Conservation (phyloP, 2,329 filamentous ascomycete genomes). For the Lasiodiplodia sp. region DNA sequence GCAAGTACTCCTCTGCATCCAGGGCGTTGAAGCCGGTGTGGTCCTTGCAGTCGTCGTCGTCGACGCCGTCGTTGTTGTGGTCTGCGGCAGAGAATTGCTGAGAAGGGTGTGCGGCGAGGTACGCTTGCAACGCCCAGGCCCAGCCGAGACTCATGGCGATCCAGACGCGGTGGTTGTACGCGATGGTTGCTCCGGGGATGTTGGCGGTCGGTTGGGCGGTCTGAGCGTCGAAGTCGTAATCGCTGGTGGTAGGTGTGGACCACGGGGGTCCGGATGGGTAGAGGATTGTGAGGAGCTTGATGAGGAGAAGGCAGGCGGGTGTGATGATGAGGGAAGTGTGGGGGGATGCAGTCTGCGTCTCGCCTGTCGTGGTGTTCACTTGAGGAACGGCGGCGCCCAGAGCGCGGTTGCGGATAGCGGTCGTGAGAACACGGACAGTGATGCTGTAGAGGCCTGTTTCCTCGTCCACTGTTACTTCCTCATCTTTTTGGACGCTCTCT, state of each 20-base stretch:
- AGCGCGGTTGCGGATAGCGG: not conserved
- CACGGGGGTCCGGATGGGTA: not conserved
- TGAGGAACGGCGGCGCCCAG: not conserved
- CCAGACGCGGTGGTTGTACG: conserved; percentile 6
- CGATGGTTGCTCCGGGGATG: not conserved
- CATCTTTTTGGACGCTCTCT: not conserved
- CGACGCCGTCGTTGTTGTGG: not conserved
- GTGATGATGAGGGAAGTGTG: not conserved
- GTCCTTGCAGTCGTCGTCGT: not conserved
- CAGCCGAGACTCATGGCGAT: conserved; percentile 15
- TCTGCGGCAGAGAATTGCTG: not conserved
- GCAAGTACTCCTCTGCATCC: not conserved
- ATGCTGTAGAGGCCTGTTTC: conserved; percentile 1
- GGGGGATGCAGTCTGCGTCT: not conserved
- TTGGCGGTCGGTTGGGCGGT: not conserved
- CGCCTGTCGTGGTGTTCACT: not conserved
- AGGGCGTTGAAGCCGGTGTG: too few species aligned
- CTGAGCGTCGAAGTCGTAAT: not conserved
- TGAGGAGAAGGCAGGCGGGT: not conserved
- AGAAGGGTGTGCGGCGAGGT: not conserved
- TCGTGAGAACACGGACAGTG: not conserved
- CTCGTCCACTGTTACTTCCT: not conserved
- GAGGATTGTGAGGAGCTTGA: conserved; percentile 5
- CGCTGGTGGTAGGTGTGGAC: not conserved
- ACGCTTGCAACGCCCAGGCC: conserved; percentile 1